Base-by-base conservation (phyloP, 1,284 basidiomycete genomes). In the Gymnopus androsaceus region DNA sequence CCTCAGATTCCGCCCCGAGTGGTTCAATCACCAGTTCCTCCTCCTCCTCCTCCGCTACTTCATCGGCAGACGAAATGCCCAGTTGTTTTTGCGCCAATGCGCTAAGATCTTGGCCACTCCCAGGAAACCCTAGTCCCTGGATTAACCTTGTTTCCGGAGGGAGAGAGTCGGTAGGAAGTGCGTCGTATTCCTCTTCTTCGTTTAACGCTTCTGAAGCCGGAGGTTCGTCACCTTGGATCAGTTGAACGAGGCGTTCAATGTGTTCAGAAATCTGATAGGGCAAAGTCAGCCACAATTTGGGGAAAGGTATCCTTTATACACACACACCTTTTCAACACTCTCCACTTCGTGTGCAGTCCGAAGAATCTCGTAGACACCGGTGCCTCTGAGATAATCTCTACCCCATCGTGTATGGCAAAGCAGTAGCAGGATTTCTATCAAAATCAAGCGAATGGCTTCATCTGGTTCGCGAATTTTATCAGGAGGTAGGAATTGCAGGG, bases 351-450 rank as follows among this genome's bases (percentile, higher is more conserved):
- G 96, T 9, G 89, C 77, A 21, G 83, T 85, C 42, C 93, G 80
- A 28, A 98, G 77, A 37, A 99, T 88, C 64, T 90, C 86, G 70
- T 99, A 99, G 0, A 91, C 90, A 0, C 95, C 95, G 58, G 92
- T 82, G 15, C 77, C 75, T 30, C 97, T 81, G 59, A 95, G 75
- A 56, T 85, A 84, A 60, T 96, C 88, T 25, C 96, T 83, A 1
- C 94, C 95, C 76, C 90, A 92, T 36, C 88, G 84, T 0, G 91
- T 95, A 3, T 95, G 94, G 62, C 92, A 94, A 0, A 99, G 78
- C 34, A 99, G 74, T 0, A 98, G 80, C 12, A 99, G 76, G 0
- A 92, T 91, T 72, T 99, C 97, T 12, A 98, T 76, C 62, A 94
- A 89, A 56, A 88, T 94, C 49, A 94, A 76, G 0, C 97, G 85